Evolutionary conservation across 2,329 filamentous ascomycete species (phyloP), one percentile per base, ranked within the genome.

Genomic region (Trichothecium roseum): DNA sequence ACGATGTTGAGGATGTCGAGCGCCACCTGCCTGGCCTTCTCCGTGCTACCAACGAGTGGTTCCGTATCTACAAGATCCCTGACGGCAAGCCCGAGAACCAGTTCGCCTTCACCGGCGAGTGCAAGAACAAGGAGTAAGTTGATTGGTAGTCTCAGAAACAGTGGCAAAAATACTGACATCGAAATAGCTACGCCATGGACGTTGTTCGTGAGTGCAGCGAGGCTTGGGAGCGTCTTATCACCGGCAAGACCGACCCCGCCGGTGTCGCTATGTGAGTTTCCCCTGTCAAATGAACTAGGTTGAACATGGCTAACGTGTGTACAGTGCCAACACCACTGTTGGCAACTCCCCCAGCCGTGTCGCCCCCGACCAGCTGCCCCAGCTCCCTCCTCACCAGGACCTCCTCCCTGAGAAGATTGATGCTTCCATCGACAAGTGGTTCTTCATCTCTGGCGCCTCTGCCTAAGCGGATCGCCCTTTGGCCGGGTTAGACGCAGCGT

Each of bases 11-110:
- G 77, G 91, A 98, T 60, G 91, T 98, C 51, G 91, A 98, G 78
- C 82, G 89, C 59, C 91, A 96, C 72, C 81, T 98, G 40, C 91
- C 91, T 42, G 91, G 91, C 53, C 85, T 98, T 41, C 77, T 98
- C 62, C 84, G 91, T 50, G 91, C 91, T 59, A 96, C 89, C 60
- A 98, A 98, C 60, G 91, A 98, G 74, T 98, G 91, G 91, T 98
- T 98, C 87, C 87, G 91, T 65, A 98, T 98, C 78, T 98, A 98
- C 83, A 98, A 98, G 78, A 98, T 98, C 68, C 91, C 91, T 59
- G 91, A 98, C 60, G 91, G 91, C 74, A 98, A 98, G 87, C 88
- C 89, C 54, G 91, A 98, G 83, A 98, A 98, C 80, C 91, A 96
- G 72, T 98, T 98, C 59, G 91, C 91, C 55, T 98, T 98, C 74